phyloP scores from a whole-genome alignment of 805 yeast species.

The Ogataea paraovalis region DNA sequence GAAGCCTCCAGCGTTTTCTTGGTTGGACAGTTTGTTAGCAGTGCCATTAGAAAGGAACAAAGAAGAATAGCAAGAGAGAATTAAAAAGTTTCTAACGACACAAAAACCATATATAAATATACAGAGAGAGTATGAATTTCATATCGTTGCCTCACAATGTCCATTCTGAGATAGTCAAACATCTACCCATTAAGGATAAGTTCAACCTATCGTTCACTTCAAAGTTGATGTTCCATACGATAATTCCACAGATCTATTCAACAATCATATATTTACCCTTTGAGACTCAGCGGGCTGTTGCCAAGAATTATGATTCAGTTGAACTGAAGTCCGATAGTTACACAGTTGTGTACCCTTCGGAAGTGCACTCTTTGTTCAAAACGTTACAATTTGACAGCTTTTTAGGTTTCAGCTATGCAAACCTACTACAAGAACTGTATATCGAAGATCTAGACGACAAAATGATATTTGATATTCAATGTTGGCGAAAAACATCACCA shows the following conservation, averaged over 20 bases:
- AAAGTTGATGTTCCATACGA: conserved; percentile 17
- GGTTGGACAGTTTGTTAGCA: not conserved
- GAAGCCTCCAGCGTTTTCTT: not conserved
- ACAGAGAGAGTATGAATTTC: conserved; percentile 15
- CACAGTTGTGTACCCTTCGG: conserved; percentile 13
- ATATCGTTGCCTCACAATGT: conserved; percentile 25
- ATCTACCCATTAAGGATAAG: conserved; percentile 15
- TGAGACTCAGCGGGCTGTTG: not conserved
- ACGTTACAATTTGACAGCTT: conserved; percentile 14
- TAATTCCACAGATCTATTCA: conserved; percentile 21
- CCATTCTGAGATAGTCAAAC: conserved; percentile 14
- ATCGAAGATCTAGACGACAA: conserved; percentile 18
- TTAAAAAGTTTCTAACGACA: no score
- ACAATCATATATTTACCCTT: conserved; percentile 14
- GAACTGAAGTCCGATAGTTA: conserved; percentile 17
- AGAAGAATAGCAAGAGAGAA: not conserved
- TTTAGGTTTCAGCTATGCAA: conserved; percentile 22
- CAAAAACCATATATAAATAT: not conserved
- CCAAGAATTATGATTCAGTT: conserved; percentile 13
- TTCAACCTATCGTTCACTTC: conserved; percentile 18
- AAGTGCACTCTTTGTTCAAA: conserved; percentile 15
- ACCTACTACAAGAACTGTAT: conserved; percentile 22
- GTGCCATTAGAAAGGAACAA: no score
- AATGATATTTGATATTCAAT: conserved; percentile 12
- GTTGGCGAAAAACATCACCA: conserved; percentile 22